These are phyloP conservation scores for Pilasporangium apinafurcum DNA, from an alignment of 352 stramenopile species.

Conservation along the genomic window DNA sequence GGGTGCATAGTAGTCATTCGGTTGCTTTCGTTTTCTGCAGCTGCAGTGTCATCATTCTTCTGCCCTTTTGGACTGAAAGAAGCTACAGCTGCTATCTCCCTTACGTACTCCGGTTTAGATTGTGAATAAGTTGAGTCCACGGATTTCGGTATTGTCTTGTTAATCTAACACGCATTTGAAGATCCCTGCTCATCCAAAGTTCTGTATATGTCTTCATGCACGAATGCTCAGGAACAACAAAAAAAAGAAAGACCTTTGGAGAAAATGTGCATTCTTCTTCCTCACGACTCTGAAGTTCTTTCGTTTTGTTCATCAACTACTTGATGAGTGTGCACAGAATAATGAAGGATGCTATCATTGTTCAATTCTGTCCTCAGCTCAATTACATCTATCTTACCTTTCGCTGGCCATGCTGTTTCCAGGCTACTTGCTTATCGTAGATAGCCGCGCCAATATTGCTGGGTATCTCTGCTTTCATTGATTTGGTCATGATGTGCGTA, in stretches of 20 bases:
- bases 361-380: background rate
- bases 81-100: background rate
- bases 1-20: slow-evolving; percentile 18
- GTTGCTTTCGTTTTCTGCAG: slow-evolving; percentile 2
- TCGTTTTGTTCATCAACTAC: slow-evolving; percentile 31
- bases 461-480: background rate
- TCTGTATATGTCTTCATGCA: too few species aligned
- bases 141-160: background rate
- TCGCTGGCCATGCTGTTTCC: slow-evolving; percentile 44
- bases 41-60: too few species aligned
- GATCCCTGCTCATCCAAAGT: background rate
- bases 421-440: slow-evolving; percentile 63
- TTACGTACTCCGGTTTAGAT: background rate
- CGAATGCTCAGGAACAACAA: too few species aligned
- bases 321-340: too few species aligned
- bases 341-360: background rate
- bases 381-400: slow-evolving; percentile 17
- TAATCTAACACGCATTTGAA: slow-evolving; percentile 2
- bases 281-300: slow-evolving; percentile 30
- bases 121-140: background rate
- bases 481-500: slow-evolving; percentile 7
- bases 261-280: slow-evolving; percentile 54
- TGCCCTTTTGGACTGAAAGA: background rate
- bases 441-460: slow-evolving; percentile 2
- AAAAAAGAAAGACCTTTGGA: slow-evolving; percentile 26